Percentiles rank a stretch among this genome's conserved stretches.
These are phyloP conservation scores for Corchorus olitorius DNA, from an alignment of 345 rosid species.

Conservation along the genomic window DNA sequence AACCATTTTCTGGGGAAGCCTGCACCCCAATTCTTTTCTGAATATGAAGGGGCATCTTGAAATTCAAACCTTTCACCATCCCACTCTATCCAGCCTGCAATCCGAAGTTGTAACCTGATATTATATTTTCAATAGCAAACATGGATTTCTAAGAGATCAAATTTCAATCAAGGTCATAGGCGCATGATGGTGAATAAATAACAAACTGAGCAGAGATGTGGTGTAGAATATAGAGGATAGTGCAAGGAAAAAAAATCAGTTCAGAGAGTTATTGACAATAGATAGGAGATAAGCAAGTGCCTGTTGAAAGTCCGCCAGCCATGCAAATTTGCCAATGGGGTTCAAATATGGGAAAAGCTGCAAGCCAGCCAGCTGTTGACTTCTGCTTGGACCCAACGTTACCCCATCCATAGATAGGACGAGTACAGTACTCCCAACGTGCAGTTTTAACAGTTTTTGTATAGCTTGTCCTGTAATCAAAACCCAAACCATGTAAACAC, in stretches of 20 bases:
- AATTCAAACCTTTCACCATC: conserved; percentile 90
- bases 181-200: background rate
- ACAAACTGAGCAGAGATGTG: background rate
- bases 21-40: conserved; percentile 99
- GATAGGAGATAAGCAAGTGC: conserved; percentile 37
- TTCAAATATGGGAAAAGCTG: conserved; percentile 95
- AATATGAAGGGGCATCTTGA: conserved; percentile 87
- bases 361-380: conserved; percentile 98
- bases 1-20: conserved; percentile 98
- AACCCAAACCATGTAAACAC: conserved; percentile 17
- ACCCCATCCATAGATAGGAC: conserved; percentile 95
- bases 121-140: conserved; percentile 9
- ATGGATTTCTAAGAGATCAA: conserved; percentile 11
- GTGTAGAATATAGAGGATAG: background rate
- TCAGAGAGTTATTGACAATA: conserved; percentile 11
- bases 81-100: conserved; percentile 98
- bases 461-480: conserved; percentile 63
- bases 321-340: conserved; percentile 99
- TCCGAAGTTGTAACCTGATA: conserved; percentile 22
- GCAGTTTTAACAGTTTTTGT: conserved; percentile 74
- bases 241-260: background rate
- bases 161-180: conserved; percentile 16
- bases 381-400: conserved; percentile 74
- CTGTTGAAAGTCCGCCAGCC: conserved; percentile 99
- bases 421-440: conserved; percentile 94